Evolutionary conservation across 345 rosid genomes (phyloP), one percentile per base, ranked within the genome.

Genomic region (Camelina sativa): DNA sequence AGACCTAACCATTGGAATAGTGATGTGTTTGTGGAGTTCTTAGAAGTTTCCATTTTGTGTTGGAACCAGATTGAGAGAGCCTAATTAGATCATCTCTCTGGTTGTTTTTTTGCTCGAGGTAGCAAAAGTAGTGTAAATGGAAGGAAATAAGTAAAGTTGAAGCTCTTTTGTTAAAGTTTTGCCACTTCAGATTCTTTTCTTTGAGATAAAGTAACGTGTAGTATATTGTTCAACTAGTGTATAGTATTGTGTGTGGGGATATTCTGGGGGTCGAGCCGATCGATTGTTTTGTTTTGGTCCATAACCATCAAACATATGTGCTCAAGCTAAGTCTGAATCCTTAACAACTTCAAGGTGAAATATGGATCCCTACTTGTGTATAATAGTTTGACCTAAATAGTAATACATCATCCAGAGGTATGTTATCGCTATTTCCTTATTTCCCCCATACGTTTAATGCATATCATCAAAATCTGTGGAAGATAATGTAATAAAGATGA

Each of bases 1-100:
- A 72, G 74, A 50, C 78, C 81, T 66, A 77, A 47, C 72, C 67
- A 71, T 57, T 71, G 55, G 54, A 57, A 71, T 72, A 77, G 76
- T 7, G 67, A 46, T 63, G 72, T 58, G 48, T 50, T 50, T 25
- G 30, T 58, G 50, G 48, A 59, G 72, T 65, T 77, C 65, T 15
- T 11, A 37, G 67, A 48, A 64, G 72, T 71, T 65, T 50, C 76
- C 80, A 77, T 77, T 9, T 40, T 65, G 47, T 65, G 46, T 48
- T 62, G 66, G 66, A 23, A 28, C 19, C 19, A 0, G 19, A 30
- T 46, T 25, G 25, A 63, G 47, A 63, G 66, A 47, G 22, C 20
- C 54, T 17, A n/a, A n/a, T n/a, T 54, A 62, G 65, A 63, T 56
- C 6, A 47, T 62, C 28, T 46, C 70, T 19, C 53, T 25, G 17